Conservation (phyloP, 1,139 yeast species). For the Sugiyamaella xylanicola region DNA sequence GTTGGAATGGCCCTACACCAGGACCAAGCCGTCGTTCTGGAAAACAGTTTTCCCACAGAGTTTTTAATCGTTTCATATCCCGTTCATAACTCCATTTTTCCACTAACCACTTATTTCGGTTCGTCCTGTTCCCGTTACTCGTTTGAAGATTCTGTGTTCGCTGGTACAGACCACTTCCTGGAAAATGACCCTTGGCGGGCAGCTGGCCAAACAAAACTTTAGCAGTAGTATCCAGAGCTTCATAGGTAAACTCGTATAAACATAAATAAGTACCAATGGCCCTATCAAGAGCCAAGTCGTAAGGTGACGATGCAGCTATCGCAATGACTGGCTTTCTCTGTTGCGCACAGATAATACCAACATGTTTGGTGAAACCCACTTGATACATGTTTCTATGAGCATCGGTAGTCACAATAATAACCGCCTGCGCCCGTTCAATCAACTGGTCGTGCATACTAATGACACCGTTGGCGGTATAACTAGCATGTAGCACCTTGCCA, state of each 20-base stretch:
- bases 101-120: slow-evolving; percentile 56
- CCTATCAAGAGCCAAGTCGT: slow-evolving; percentile 60
- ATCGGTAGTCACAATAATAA: slow-evolving; percentile 62
- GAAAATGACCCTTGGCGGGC: slow-evolving; percentile 58
- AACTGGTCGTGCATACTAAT: slow-evolving; percentile 60
- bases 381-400: slow-evolving; percentile 67
- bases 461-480: slow-evolving; percentile 67
- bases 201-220: slow-evolving; percentile 58
- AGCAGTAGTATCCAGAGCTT: slow-evolving; percentile 54
- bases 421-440: slow-evolving; percentile 57
- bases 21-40: slow-evolving; percentile 37
- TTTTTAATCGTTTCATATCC: slow-evolving; percentile 55
- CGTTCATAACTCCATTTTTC: slow-evolving; percentile 57
- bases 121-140: slow-evolving; percentile 20
- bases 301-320: slow-evolving; percentile 67
- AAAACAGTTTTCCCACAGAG: slow-evolving; percentile 44
- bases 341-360: slow-evolving; percentile 56
- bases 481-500: slow-evolving; percentile 59
- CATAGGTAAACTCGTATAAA: slow-evolving; percentile 61
- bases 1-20: slow-evolving; percentile 33
- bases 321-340: slow-evolving; percentile 59
- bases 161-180: slow-evolving; percentile 49
- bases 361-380: slow-evolving; percentile 63
- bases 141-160: slow-evolving; percentile 28
- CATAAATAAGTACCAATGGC: slow-evolving; percentile 61